Evolutionary conservation across 768 basidiomycete species (phyloP).

Genomic region (Agaricus blazei): DNA sequence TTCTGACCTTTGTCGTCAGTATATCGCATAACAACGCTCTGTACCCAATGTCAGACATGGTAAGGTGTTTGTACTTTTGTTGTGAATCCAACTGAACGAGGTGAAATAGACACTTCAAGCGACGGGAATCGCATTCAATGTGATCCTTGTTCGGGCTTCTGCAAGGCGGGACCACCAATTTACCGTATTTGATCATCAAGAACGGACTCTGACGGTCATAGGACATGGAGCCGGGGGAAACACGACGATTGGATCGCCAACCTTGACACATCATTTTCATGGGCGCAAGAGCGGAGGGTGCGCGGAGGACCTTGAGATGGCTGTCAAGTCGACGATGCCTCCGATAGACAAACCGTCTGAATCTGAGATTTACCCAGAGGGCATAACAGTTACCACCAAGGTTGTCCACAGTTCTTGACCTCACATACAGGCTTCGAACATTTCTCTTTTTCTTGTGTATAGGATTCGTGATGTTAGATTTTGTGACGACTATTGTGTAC

Average conservation of each 20-base stretch:
- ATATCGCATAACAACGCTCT: background rate
- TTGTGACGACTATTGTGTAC: too few species aligned
- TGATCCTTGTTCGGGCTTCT: conserved; percentile 1
- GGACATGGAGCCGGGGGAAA: too few species aligned
- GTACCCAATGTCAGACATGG: conserved; percentile 1
- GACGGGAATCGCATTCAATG: conserved; percentile 4
- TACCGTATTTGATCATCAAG: background rate
- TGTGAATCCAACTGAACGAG: too few species aligned
- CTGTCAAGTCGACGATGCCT: background rate
- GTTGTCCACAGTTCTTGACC: background rate
- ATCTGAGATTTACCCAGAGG: background rate
- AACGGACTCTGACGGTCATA: background rate
- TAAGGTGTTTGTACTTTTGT: background rate
- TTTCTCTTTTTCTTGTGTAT: too few species aligned
- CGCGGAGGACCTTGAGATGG: background rate
- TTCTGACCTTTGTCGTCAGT: background rate
- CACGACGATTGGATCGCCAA: background rate
- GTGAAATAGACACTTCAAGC: background rate
- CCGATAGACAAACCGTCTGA: background rate
- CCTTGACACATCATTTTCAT: background rate
- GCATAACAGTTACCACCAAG: background rate
- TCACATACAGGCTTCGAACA: too few species aligned
- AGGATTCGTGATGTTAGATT: too few species aligned
- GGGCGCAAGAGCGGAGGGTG: background rate
- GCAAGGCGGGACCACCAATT: conserved; percentile 1